phyloP scores from a whole-genome alignment of 352 stramenopile species.

The Pythium dissimile region DNA sequence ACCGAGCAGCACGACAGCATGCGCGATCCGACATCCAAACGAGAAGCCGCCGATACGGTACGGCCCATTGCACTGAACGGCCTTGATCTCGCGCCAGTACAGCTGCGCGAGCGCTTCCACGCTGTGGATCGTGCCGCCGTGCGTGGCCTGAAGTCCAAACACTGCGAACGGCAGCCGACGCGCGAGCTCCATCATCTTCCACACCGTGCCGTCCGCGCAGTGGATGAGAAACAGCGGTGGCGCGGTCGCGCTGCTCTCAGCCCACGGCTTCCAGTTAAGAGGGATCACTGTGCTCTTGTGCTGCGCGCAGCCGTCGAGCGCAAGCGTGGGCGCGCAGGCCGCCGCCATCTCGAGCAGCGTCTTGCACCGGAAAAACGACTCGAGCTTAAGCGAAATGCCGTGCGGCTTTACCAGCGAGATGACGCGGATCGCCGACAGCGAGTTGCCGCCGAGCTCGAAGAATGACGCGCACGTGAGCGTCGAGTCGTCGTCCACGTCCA shows the following conservation, averaged over 20 bases:
- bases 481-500: conserved; percentile 32
- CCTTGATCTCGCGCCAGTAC: conserved; percentile 36
- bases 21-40: conserved; percentile 56
- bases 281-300: conserved; percentile 26
- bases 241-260: background rate
- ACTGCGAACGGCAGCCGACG: conserved; percentile 31
- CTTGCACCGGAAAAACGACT: conserved; percentile 40
- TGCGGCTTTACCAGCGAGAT: conserved; percentile 52
- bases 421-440: conserved; percentile 56
- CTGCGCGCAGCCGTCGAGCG: background rate
- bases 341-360: conserved; percentile 41
- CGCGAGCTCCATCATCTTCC: conserved; percentile 54
- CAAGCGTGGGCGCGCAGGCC: conserved; percentile 1
- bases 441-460: conserved; percentile 69
- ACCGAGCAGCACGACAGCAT: conserved; percentile 34
- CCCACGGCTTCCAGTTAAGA: conserved; percentile 32
- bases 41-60: conserved; percentile 57
- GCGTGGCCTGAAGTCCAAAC: conserved; percentile 33
- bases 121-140: conserved; percentile 2
- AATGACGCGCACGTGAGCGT: conserved; percentile 38
- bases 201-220: conserved; percentile 49
- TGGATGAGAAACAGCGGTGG: conserved; percentile 48
- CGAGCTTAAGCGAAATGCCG: conserved; percentile 37
- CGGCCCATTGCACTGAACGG: conserved; percentile 29
- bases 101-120: conserved; percentile 34